Evolutionary conservation across 805 yeast genomes (phyloP).

Genomic region (Zygoascus ofunaensis): DNA sequence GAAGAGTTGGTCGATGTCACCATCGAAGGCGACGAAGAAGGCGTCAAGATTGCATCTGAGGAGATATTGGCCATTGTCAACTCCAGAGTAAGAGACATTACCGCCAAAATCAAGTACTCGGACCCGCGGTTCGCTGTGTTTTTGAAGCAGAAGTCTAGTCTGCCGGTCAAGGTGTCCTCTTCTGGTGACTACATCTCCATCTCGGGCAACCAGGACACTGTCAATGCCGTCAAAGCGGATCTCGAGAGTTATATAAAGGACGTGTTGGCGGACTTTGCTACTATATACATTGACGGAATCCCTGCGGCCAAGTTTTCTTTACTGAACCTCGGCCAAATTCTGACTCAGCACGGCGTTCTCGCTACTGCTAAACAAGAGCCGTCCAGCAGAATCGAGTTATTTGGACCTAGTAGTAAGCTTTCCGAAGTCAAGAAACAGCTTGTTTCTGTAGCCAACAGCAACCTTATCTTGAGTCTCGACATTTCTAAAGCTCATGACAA

Average conservation of each 20-base stretch:
- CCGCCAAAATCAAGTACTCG: conserved; percentile 18
- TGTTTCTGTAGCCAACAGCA: conserved; percentile 48
- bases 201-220: conserved; percentile 65
- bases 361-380: conserved; percentile 36
- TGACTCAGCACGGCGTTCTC: conserved; percentile 24
- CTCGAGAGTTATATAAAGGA: conserved; percentile 39
- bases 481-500: conserved; percentile 86
- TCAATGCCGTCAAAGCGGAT: conserved; percentile 43
- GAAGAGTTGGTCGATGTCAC: conserved; percentile 53
- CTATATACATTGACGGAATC: conserved; percentile 46
- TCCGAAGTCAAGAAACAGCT: conserved; percentile 55
- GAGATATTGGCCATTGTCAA: conserved; percentile 64
- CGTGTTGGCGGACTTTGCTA: conserved; percentile 38
- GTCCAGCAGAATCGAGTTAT: conserved; percentile 42
- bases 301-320: conserved; percentile 65
- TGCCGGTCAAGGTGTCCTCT: background rate
- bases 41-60: conserved; percentile 63
- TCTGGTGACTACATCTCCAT: conserved; percentile 38
- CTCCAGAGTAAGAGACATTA: conserved; percentile 49
- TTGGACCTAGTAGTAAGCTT: conserved; percentile 47
- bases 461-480: conserved; percentile 59
- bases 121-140: conserved; percentile 23
- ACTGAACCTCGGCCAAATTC: conserved; percentile 31
- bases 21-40: conserved; percentile 77
- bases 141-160: background rate